These are phyloP conservation scores for Eruca vesicaria DNA, from an alignment of 441 rosid species.

Conservation along the genomic window DNA sequence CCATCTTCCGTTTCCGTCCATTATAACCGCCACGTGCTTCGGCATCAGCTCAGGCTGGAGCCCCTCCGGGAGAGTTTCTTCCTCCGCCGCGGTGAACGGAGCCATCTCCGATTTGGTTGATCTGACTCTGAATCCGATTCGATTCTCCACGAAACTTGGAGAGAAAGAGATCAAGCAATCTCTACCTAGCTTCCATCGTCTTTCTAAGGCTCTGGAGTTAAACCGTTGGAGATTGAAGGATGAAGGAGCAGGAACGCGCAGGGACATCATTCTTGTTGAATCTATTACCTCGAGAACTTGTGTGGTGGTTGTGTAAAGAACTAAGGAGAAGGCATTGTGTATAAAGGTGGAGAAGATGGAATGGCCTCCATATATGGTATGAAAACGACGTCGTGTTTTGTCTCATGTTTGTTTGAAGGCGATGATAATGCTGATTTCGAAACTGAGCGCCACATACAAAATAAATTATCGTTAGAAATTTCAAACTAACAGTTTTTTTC, in stretches of 20 bases:
- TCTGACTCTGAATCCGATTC: slow-evolving; percentile 11
- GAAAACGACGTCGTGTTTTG: slow-evolving; percentile 31
- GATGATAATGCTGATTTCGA: slow-evolving; percentile 13
- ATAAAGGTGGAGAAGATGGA: slow-evolving; percentile 4
- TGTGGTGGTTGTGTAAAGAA: not conserved
- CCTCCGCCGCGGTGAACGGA: slow-evolving; percentile 7
- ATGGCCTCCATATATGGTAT: not conserved
- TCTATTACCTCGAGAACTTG: not conserved
- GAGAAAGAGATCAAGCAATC: slow-evolving; percentile 7
- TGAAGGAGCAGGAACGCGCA: slow-evolving; percentile 32
- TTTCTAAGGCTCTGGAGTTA: not conserved
- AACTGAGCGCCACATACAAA: slow-evolving; percentile 32
- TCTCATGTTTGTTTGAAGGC: not conserved
- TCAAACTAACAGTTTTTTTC: not conserved
- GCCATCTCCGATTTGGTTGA: slow-evolving; percentile 28
- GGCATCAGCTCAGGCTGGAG: slow-evolving; percentile 56
- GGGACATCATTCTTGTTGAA: slow-evolving; percentile 40
- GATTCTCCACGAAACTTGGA: not conserved
- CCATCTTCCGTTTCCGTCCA: slow-evolving; percentile 87
- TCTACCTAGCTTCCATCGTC: slow-evolving; percentile 2
- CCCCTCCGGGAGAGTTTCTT: slow-evolving; percentile 50
- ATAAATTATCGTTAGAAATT: slow-evolving; percentile 10
- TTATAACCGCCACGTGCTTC: slow-evolving; percentile 76
- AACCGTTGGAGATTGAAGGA: slow-evolving; percentile 11
- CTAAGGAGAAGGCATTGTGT: slow-evolving; percentile 6